These are phyloP conservation scores for Suhomyces sp. DNA, from an alignment of 805 yeast genomes.

Conservation along the genomic window DNA sequence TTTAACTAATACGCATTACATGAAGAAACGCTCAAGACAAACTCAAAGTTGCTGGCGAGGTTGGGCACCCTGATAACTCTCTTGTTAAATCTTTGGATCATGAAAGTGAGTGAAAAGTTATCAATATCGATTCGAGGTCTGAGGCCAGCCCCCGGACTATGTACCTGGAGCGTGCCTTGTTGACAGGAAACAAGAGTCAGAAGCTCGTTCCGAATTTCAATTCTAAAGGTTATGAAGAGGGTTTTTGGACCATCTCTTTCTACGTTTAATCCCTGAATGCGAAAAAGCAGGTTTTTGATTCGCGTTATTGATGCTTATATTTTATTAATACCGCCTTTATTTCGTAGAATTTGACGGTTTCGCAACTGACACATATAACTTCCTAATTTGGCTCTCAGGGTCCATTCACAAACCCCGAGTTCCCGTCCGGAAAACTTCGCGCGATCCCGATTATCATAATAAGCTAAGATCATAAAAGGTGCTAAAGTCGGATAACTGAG, in stretches of 20 bases:
- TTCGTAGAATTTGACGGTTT: not conserved
- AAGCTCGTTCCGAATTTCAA: constrained; percentile 22
- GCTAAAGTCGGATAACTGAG: no score
- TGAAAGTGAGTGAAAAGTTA: constrained; percentile 11
- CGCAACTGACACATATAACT: not conserved
- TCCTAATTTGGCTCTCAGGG: not conserved
- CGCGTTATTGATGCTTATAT: no score
- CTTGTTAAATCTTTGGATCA: not conserved
- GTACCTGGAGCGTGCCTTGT: constrained; percentile 7
- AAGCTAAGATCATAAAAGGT: not conserved
- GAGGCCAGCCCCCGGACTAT: not conserved
- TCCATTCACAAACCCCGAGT: not conserved
- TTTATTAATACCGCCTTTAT: not conserved
- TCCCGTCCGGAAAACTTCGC: not conserved
- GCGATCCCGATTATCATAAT: not conserved
- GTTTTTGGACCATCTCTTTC: not conserved
- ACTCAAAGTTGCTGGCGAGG: not conserved
- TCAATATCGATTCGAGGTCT: constrained; percentile 6
- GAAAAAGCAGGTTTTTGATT: not conserved
- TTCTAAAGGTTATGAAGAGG: constrained; percentile 10
- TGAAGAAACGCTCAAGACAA: constrained; percentile 15
- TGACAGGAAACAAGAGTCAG: constrained; percentile 13
- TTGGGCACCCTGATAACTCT: not conserved
- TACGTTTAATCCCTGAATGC: no score
- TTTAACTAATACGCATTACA: constrained; percentile 27